These are phyloP conservation scores for Sechiopsis laciniata DNA, from an alignment of 306 rosid species.

Conservation along the genomic window DNA sequence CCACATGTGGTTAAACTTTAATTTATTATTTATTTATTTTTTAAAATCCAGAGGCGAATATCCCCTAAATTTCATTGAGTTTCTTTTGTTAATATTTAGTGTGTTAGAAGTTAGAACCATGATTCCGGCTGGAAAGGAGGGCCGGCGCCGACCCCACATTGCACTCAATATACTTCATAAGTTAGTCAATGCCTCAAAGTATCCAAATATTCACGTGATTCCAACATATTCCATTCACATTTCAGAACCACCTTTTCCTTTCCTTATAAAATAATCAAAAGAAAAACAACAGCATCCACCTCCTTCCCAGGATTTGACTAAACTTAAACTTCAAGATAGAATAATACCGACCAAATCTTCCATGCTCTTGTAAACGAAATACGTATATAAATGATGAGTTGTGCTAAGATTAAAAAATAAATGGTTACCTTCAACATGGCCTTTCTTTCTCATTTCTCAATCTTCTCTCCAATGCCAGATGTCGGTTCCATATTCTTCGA, in stretches of 20 bases:
- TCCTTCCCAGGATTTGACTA: conserved; percentile 19
- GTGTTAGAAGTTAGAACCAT: conserved; percentile 18
- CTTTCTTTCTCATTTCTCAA: conserved; percentile 15
- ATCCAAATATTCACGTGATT: conserved; percentile 12
- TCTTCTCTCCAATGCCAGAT: conserved; percentile 8
- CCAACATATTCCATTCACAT: conserved; percentile 10
- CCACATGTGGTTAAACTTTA: neutral
- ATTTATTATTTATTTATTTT: too few species aligned
- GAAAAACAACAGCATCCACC: conserved; percentile 17
- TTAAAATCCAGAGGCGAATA: neutral
- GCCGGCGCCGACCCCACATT: conserved; percentile 70
- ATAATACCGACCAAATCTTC: conserved; percentile 41
- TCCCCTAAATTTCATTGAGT: neutral
- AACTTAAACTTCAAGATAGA: conserved; percentile 19
- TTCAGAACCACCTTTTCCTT: neutral
- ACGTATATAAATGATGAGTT: conserved; percentile 26
- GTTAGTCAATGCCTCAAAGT: neutral
- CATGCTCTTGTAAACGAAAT: conserved; percentile 21
- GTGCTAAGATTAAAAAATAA: conserved; percentile 25
- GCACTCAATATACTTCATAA: neutral
- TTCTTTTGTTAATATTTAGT: neutral
- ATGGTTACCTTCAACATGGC: conserved; percentile 14
- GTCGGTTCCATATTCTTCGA: conserved; percentile 4
- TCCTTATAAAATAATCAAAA: conserved; percentile 10
- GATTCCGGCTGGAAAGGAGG: conserved; percentile 32